A percentile compares a stretch with the other conserved stretches of the same genome.
Conservation (phyloP, 163 green algal genomes). For the Scenedesmus sp. region DNA sequence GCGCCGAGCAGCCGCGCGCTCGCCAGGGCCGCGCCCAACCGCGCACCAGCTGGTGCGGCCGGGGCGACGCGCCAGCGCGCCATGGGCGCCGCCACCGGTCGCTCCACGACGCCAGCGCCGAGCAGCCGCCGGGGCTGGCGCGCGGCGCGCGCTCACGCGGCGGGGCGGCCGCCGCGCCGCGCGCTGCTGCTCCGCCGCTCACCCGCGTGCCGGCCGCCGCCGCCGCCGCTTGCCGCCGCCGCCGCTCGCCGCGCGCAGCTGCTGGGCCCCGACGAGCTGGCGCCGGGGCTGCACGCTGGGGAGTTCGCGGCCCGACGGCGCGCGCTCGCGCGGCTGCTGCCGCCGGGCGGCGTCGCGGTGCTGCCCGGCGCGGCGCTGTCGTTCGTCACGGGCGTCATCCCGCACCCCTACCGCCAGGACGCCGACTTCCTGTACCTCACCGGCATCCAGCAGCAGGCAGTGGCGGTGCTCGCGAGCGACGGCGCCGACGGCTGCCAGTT, state of each 20-base stretch:
- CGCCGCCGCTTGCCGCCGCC: no score
- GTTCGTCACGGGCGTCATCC: conserved; percentile 84
- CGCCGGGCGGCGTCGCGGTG: conserved; percentile 65
- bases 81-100: no score
- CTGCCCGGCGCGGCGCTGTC: conserved; percentile 61
- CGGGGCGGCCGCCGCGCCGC: background rate
- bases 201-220: no score
- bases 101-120: no score
- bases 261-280: conserved; percentile 65
- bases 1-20: no score
- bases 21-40: no score
- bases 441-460: conserved; percentile 71
- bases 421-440: conserved; percentile 87
- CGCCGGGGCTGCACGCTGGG: conserved; percentile 58
- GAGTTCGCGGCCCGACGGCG: conserved; percentile 69
- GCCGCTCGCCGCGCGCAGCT: conserved; percentile 49
- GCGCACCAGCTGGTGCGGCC: no score
- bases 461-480: conserved; percentile 57
- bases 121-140: background rate
- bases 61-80: no score
- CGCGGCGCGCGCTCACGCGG: background rate
- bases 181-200: no score
- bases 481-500: conserved; percentile 16
- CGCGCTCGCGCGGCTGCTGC: conserved; percentile 61
- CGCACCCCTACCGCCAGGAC: conserved; percentile 75